phyloP scores from a whole-genome alignment of 768 basidiomycete genomes.

The Boletellus emodensis region DNA sequence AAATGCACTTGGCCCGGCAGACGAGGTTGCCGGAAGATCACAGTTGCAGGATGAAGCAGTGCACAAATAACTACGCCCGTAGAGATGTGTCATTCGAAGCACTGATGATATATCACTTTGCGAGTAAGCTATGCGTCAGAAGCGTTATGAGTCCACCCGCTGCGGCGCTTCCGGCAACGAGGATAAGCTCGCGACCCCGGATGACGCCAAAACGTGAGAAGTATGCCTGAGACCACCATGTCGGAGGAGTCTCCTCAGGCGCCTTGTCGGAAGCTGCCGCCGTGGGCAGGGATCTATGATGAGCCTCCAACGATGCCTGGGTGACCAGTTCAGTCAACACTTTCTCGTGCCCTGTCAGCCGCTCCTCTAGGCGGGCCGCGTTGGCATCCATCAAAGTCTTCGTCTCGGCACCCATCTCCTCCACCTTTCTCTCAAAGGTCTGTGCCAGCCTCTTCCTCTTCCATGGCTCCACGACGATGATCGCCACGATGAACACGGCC shows the following conservation, averaged over 20 bases:
- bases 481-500: conserved; percentile 85
- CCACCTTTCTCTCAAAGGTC: conserved; percentile 83
- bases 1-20: conserved; percentile 2
- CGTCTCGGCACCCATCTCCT: conserved; percentile 44
- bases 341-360: conserved; percentile 47
- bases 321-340: conserved; percentile 29
- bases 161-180: conserved; percentile 29
- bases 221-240: conserved; percentile 11
- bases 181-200: conserved; percentile 20
- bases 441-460: conserved; percentile 82
- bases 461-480: conserved; percentile 94
- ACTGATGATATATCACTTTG: conserved; percentile 12
- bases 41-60: not conserved
- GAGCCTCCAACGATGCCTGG: conserved; percentile 11
- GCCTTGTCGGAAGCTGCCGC: conserved; percentile 3
- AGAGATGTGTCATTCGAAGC: not conserved
- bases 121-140: conserved; percentile 18
- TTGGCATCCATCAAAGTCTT: conserved; percentile 45
- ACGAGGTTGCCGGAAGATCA: conserved; percentile 6
- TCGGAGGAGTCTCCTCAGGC: conserved; percentile 1
- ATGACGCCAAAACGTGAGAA: conserved; percentile 8
- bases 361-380: conserved; percentile 44
- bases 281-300: conserved; percentile 5
- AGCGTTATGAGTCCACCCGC: conserved; percentile 26
- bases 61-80: not conserved